Evolutionary conservation across 768 basidiomycete genomes (phyloP).

Genomic region (Holtermannia corniformis): DNA sequence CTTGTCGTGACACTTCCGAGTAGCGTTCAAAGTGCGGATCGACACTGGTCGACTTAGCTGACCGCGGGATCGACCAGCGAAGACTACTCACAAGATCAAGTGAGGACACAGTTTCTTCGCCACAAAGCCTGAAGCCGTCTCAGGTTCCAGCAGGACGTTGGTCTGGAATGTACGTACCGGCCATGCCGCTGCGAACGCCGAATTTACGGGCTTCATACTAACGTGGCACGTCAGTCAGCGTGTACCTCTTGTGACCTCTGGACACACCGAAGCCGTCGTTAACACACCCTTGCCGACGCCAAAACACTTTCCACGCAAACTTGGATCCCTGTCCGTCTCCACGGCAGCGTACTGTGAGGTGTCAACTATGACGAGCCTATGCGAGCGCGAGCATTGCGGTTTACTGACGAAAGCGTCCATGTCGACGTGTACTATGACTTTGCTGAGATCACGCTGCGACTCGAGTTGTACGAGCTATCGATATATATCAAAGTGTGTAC

Average conservation of each 20-base stretch:
- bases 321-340: conserved; percentile 34
- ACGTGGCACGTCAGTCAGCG: conserved; percentile 3
- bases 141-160: no score
- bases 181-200: conserved; percentile 90
- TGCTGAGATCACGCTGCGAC: conserved; percentile 62
- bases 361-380: conserved; percentile 44
- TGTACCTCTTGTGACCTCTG: not conserved
- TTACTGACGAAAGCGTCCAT: conserved; percentile 78
- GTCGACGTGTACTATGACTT: conserved; percentile 85
- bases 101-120: conserved; percentile 90
- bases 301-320: conserved; percentile 43
- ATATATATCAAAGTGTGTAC: not conserved
- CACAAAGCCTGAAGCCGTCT: no score
- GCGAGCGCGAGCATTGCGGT: no score
- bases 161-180: no score
- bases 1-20: conserved; percentile 43
- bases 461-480: conserved; percentile 57
- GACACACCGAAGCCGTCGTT: conserved; percentile 55
- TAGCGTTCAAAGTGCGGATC: conserved; percentile 31
- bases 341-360: conserved; percentile 47
- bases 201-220: conserved; percentile 86
- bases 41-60: not conserved
- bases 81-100: conserved; percentile 50
- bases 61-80: not conserved
- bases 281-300: conserved; percentile 75